phyloP scores from a whole-genome alignment of 2,329 filamentous ascomycete genomes.

The Cladophialophora psammophila region DNA sequence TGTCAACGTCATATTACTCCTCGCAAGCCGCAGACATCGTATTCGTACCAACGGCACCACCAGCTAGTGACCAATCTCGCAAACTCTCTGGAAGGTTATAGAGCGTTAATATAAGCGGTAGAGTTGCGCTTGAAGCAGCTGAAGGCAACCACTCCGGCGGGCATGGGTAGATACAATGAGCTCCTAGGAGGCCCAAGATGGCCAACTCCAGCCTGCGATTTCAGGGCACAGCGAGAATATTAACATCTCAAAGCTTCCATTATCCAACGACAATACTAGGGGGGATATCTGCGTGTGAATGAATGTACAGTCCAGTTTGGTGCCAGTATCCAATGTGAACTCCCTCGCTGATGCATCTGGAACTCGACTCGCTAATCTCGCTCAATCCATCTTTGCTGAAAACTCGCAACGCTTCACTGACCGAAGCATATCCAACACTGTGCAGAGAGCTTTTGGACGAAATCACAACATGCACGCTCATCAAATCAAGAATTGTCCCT shows the following conservation, averaged over 20 bases:
- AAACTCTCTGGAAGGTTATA: neutral
- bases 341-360: conserved; percentile 20
- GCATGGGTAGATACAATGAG: neutral
- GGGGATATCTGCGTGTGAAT: conserved; percentile 11
- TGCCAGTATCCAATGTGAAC: conserved; percentile 3
- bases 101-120: neutral
- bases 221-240: neutral
- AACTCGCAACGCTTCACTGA: conserved; percentile 9
- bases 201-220: neutral
- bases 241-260: neutral
- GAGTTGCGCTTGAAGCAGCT: neutral
- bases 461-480: conserved; percentile 9
- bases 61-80: neutral
- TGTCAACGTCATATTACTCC: neutral
- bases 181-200: neutral
- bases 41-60: neutral
- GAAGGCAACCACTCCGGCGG: neutral
- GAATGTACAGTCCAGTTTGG: conserved; percentile 1
- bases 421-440: conserved; percentile 16
- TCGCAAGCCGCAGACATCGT: neutral
- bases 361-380: conserved; percentile 21
- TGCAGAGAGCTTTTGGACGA: conserved; percentile 16
- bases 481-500: neutral
- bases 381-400: conserved; percentile 10
- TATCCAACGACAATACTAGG: conserved; percentile 13